These are phyloP conservation scores for Akanthomyces uredinophilus DNA, from an alignment of 2,329 filamentous ascomycete species.

Conservation along the genomic window DNA sequence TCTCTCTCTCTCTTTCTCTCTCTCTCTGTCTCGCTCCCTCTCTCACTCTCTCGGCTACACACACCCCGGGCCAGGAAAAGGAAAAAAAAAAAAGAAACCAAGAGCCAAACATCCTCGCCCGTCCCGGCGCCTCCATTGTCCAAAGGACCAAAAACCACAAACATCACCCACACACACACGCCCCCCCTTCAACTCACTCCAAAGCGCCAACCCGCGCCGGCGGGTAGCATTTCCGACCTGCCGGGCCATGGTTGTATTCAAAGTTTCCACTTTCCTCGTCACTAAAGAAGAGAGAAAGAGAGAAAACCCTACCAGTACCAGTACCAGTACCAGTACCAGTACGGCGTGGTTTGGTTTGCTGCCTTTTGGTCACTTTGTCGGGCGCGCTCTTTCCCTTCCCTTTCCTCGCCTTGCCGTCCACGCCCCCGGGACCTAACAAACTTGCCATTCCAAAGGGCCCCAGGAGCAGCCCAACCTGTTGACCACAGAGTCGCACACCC, in stretches of 20 bases:
- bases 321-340: background rate
- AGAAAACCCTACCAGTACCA: background rate
- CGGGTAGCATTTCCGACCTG: constrained; percentile 9
- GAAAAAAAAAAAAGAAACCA: background rate
- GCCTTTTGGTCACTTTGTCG: background rate
- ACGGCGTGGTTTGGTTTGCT: background rate
- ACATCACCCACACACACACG: background rate
- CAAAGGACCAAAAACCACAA: background rate
- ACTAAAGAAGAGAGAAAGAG: background rate
- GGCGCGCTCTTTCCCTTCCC: background rate
- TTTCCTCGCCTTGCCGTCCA: background rate
- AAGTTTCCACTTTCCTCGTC: constrained; percentile 11
- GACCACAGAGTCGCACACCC: background rate
- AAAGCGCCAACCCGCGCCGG: constrained; percentile 4
- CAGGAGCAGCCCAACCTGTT: background rate
- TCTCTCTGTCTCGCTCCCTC: too few species aligned
- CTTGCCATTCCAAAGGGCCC: background rate
- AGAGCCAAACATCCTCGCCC: background rate
- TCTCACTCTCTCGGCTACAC: background rate
- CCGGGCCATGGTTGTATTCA: constrained; percentile 1
- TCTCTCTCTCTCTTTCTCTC: too few species aligned
- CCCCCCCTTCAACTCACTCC: background rate
- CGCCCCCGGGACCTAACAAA: background rate
- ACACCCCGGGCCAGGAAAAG: background rate
- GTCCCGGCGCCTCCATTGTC: background rate